phyloP scores from a whole-genome alignment of 179 eudicot genomes.

The Drosera spatulata region DNA sequence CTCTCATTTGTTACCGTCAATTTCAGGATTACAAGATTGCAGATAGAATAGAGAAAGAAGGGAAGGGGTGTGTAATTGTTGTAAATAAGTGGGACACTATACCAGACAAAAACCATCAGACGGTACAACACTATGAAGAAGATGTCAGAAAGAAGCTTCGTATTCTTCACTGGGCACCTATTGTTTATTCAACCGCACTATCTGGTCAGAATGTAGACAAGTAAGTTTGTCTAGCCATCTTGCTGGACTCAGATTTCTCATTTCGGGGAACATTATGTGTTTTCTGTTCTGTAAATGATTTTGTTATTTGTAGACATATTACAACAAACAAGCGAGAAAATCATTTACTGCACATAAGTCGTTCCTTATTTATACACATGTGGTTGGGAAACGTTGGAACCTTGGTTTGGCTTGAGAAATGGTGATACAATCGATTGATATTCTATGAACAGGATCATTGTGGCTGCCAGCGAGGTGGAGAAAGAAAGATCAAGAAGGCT shows the following conservation, averaged over 20 bases:
- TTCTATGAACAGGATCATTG: too few relatives aligned
- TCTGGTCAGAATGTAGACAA: constrained; percentile 80
- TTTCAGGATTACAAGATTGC: constrained; percentile 87
- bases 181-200: constrained; percentile 93
- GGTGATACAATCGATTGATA: too few relatives aligned
- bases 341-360: constrained; percentile 13
- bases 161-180: constrained; percentile 90
- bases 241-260: not conserved
- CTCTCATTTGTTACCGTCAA: not conserved
- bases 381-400: too few relatives aligned
- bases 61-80: constrained; percentile 89
- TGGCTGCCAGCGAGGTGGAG: constrained; percentile 66
- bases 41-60: constrained; percentile 90
- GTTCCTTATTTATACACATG: too few relatives aligned
- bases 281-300: not conserved
- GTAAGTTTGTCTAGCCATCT: constrained; percentile 29
- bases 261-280: not conserved
- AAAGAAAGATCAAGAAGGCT: constrained; percentile 90
- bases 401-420: constrained; percentile 10
- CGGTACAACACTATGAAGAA: constrained; percentile 65
- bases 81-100: constrained; percentile 99
- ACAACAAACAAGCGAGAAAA: too few relatives aligned
- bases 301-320: too few relatives aligned
- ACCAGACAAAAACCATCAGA: constrained; percentile 82
- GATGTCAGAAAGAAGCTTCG: constrained; percentile 87